Evolutionary conservation across 441 rosid genomes (phyloP).

Genomic region (Erysimum cheiri): DNA sequence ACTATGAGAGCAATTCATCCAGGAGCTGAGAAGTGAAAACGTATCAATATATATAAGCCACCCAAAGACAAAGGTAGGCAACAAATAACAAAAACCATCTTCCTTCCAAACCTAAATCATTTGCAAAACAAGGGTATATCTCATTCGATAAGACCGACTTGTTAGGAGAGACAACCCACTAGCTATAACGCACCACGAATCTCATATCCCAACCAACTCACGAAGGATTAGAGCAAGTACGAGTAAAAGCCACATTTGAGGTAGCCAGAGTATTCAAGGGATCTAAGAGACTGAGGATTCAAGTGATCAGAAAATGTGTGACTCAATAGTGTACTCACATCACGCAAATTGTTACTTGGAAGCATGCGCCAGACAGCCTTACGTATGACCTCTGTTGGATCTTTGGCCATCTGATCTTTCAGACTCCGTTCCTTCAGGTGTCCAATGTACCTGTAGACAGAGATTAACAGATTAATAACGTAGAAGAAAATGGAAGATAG

Average conservation of each 20-base stretch:
- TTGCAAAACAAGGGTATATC: slow-evolving; percentile 6
- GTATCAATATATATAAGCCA: no score
- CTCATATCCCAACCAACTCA: neutral
- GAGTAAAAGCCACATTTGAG: neutral
- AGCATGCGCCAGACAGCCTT: slow-evolving; percentile 98
- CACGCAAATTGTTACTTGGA: slow-evolving; percentile 95
- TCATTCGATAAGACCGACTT: neutral
- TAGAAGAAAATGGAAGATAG: slow-evolving; percentile 9
- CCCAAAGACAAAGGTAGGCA: no score
- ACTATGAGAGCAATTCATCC: slow-evolving; percentile 2
- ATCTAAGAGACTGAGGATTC: neutral
- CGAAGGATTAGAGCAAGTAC: slow-evolving; percentile 10
- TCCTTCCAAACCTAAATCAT: slow-evolving; percentile 4
- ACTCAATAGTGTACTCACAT: slow-evolving; percentile 55
- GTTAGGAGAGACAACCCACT: slow-evolving; percentile 3
- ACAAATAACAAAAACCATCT: slow-evolving; percentile 9
- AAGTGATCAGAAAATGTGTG: neutral
- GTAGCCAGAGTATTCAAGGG: neutral
- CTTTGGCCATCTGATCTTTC: slow-evolving; percentile 93
- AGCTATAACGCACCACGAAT: slow-evolving; percentile 9
- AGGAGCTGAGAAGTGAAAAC: slow-evolving; percentile 7
- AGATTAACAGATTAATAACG: neutral
- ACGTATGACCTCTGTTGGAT: slow-evolving; percentile 97
- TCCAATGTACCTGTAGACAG: slow-evolving; percentile 74
- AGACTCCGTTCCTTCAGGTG: slow-evolving; percentile 96